Percentiles rank a stretch among this genome's conserved stretches.
Evolutionary conservation across 805 yeast species (phyloP).

Genomic region (Saccharomyces paradoxus): DNA sequence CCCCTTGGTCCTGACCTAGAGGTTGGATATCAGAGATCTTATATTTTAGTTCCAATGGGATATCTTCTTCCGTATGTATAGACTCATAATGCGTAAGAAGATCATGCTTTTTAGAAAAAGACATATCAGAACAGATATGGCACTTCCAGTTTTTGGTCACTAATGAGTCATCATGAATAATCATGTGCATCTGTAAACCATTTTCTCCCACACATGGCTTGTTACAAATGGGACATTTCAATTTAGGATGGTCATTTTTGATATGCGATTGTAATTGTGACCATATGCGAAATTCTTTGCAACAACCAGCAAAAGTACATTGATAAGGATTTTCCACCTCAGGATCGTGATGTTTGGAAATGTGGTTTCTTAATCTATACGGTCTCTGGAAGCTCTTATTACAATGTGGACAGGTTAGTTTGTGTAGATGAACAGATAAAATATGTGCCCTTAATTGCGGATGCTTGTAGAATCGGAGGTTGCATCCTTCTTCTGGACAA

Average conservation of each 20-base stretch:
- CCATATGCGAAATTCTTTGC: slow-evolving; percentile 57
- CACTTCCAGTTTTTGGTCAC: slow-evolving; percentile 63
- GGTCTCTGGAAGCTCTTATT: slow-evolving; percentile 57
- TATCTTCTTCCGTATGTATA: slow-evolving; percentile 31
- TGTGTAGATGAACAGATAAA: slow-evolving; percentile 48
- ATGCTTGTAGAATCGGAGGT: slow-evolving; percentile 61
- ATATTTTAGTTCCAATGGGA: slow-evolving; percentile 8
- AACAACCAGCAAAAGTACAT: slow-evolving; percentile 59
- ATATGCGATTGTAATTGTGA: slow-evolving; percentile 63
- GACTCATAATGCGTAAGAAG: slow-evolving; percentile 47
- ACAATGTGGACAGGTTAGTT: slow-evolving; percentile 54
- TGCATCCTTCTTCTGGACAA: slow-evolving; percentile 58
- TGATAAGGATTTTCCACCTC: slow-evolving; percentile 34
- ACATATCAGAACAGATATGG: slow-evolving; percentile 38
- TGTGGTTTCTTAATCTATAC: slow-evolving; percentile 57
- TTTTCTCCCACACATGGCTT: slow-evolving; percentile 64
- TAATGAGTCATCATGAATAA: slow-evolving; percentile 49
- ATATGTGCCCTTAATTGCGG: slow-evolving; percentile 70
- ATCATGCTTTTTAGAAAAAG: slow-evolving; percentile 50
- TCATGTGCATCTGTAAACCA: slow-evolving; percentile 68
- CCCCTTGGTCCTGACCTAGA: neutral
- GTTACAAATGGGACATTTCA: slow-evolving; percentile 56
- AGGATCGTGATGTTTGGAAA: slow-evolving; percentile 54
- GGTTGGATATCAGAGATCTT: neutral
- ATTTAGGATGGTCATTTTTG: slow-evolving; percentile 63